Percentiles rank a stretch among this genome's conserved stretches.
These are phyloP conservation scores for Coemansia sp. DNA, from an alignment of 192 early-diverging fungal genomes.

Conservation along the genomic window DNA sequence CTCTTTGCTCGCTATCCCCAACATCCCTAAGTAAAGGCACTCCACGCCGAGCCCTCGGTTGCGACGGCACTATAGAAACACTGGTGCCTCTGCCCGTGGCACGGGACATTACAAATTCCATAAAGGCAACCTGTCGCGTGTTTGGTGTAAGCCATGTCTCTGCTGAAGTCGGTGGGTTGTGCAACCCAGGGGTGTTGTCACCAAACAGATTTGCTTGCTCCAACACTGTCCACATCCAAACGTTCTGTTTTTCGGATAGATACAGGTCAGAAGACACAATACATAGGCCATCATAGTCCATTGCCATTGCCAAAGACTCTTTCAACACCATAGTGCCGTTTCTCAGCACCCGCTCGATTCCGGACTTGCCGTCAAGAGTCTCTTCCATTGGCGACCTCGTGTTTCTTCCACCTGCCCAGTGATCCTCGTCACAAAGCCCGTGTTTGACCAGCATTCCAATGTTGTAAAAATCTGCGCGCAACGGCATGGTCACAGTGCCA, in stretches of 20 bases:
- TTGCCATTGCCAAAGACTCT: conserved; percentile 11
- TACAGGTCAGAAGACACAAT: conserved; percentile 14
- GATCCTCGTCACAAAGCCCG: not conserved
- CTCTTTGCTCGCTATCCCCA: conserved; percentile 2
- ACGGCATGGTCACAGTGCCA: conserved; percentile 12
- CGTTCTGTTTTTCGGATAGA: conserved; percentile 24
- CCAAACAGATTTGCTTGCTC: not conserved
- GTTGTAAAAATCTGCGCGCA: conserved; percentile 40
- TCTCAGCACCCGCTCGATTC: too few relatives aligned
- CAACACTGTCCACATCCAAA: conserved; percentile 11
- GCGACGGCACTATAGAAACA: conserved; percentile 7
- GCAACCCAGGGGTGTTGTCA: conserved; percentile 1
- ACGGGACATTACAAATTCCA: conserved; percentile 31
- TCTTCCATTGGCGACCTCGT: not conserved
- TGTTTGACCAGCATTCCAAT: conserved; percentile 30
- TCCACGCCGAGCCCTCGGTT: conserved; percentile 23
- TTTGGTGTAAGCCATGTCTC: conserved; percentile 43
- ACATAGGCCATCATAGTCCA: conserved; percentile 35
- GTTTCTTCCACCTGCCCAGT: not conserved
- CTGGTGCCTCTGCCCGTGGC: conserved; percentile 6
- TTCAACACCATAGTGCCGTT: conserved; percentile 12
- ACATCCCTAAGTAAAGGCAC: conserved; percentile 32
- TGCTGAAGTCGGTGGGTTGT: conserved; percentile 14
- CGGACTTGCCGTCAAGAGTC: too few relatives aligned
- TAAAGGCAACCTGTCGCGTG: conserved; percentile 39